phyloP scores from a whole-genome alignment of 2,329 filamentous ascomycete genomes.

The Graphilbum sp. region DNA sequence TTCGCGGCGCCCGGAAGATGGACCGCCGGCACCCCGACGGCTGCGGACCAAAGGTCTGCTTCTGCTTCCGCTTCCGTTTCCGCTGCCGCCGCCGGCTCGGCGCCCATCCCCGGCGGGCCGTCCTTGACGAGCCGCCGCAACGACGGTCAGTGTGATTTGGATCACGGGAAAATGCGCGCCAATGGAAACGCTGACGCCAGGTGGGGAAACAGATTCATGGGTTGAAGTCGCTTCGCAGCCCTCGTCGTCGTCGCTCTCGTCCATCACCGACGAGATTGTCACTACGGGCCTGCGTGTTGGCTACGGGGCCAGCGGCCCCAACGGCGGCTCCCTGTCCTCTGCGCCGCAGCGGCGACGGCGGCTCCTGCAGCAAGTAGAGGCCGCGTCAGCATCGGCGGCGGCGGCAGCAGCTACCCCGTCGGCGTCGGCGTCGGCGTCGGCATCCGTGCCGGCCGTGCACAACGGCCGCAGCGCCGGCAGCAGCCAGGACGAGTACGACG shows the following conservation, averaged over 20 bases:
- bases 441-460: constrained; percentile 18
- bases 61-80: background rate
- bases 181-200: constrained; percentile 9
- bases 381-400: background rate
- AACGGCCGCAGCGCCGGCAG: constrained; percentile 29
- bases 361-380: constrained; percentile 19
- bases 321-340: constrained; percentile 34
- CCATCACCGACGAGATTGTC: constrained; percentile 72
- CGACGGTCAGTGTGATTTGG: constrained; percentile 15
- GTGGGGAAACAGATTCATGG: constrained; percentile 64
- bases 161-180: background rate
- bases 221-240: constrained; percentile 85
- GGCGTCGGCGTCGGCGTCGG: constrained; percentile 9
- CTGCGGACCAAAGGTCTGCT: constrained; percentile 3
- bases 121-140: constrained; percentile 13
- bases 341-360: constrained; percentile 39
- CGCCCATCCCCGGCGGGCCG: constrained; percentile 6
- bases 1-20: constrained; percentile 2
- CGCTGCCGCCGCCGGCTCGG: background rate
- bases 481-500: constrained; percentile 88
- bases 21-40: constrained; percentile 1
- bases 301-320: constrained; percentile 26
- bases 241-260: constrained; percentile 85
- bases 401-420: background rate
- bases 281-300: constrained; percentile 74